Evolutionary conservation across 768 basidiomycete genomes (phyloP), one percentile per base, ranked within the genome.

Genomic region (Mycena crocata): DNA sequence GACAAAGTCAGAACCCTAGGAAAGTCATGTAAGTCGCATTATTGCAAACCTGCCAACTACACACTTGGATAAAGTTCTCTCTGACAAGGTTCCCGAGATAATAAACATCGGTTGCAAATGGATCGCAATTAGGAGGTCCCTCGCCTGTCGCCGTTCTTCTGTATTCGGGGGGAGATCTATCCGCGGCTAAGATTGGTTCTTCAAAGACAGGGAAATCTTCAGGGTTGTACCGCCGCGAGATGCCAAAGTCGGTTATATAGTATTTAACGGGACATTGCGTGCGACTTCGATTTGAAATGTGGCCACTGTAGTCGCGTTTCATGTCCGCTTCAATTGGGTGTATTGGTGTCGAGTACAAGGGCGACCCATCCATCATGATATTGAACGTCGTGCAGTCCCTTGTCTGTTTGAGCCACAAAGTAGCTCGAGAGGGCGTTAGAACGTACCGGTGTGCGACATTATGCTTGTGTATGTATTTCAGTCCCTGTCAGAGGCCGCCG

Each of bases 101-200:
- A 55, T 80, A 81, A 24, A 80, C 66, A 45, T 82, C 81, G 2
- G 75, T 78, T 13, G 75, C 74, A 64, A 80, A 81, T 2, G 79
- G 79, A 50, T 82, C 72, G 52, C 64, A 72, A 4, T 63, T 31
- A 19, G 42, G 31, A 4, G 62, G 74, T 74, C 55, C 24, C 7
- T 26, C 35, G n/a, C n/a, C n/a, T n/a, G n/a, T n/a, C n/a, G n/a
- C n/a, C n/a, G n/a, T n/a, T 10, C n/a, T 26, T 31, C 32, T 26
- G 24, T 24, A 54, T 37, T 81, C 79, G 1, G 80, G 79, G 1
- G 75, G 73, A 6, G 49, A 57, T 24, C 40, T 68, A 39, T 71
- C 70, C 17, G 52, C 68, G 14, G 64, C 65, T 8, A 32, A 19
- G 3, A 62, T 55, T 4, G 42, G 10, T 2, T 5, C n/a, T 24